Percentiles rank a stretch among this genome's conserved stretches.
These are phyloP conservation scores for Mycena epipterygia DNA, from an alignment of 768 basidiomycete species.

Conservation along the genomic window DNA sequence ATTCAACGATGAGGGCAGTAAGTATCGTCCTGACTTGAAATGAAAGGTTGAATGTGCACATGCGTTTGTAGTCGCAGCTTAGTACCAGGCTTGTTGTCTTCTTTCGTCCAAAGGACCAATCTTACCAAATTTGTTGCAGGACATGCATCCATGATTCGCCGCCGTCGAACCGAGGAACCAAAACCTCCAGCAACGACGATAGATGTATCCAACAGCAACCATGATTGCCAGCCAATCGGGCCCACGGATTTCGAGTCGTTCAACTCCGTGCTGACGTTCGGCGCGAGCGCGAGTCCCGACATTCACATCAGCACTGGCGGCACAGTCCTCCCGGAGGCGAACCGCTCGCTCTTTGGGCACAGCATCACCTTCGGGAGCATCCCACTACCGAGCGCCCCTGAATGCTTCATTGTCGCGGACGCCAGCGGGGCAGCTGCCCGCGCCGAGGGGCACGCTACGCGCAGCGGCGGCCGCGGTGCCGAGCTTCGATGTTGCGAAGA, in stretches of 20 bases:
- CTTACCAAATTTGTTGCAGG: too few relatives aligned
- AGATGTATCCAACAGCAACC: slow-evolving; percentile 27
- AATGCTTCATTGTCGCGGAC: slow-evolving; percentile 23
- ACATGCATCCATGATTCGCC: too few relatives aligned
- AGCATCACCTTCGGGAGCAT: neutral
- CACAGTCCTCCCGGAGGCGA: neutral
- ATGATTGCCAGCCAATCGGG: slow-evolving; percentile 11
- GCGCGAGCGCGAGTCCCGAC: slow-evolving; percentile 4
- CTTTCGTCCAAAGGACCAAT: too few relatives aligned
- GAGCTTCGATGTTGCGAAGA: slow-evolving; percentile 12
- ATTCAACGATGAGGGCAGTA: too few relatives aligned
- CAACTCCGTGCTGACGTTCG: slow-evolving; percentile 10
- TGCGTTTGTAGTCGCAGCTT: too few relatives aligned
- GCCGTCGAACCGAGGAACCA: too few relatives aligned
- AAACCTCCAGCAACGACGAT: too few relatives aligned
- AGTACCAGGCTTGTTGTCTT: too few relatives aligned
- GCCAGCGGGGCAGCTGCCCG: neutral
- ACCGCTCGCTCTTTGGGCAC: neutral
- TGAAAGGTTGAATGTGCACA: too few relatives aligned
- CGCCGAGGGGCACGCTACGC: slow-evolving; percentile 21
- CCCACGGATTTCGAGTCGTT: slow-evolving; percentile 24
- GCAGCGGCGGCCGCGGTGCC: slow-evolving; percentile 7
- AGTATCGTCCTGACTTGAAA: too few relatives aligned
- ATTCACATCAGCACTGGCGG: slow-evolving; percentile 4
- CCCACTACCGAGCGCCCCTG: neutral